A percentile compares a stretch with the other conserved stretches of the same genome.
These are phyloP conservation scores for Mallotus repandus DNA, from an alignment of 441 rosid species.

Conservation along the genomic window DNA sequence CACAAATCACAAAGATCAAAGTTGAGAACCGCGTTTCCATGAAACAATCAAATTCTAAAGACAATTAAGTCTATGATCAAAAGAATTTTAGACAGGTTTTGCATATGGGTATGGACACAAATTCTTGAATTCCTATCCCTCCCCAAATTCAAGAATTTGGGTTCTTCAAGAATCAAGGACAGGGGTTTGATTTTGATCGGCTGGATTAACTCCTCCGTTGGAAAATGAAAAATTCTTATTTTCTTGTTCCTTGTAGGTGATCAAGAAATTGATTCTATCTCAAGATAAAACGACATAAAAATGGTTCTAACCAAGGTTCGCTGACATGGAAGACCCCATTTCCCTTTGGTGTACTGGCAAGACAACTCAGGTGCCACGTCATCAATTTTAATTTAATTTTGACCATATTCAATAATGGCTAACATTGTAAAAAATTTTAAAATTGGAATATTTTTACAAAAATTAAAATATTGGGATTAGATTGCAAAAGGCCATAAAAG, in stretches of 20 bases:
- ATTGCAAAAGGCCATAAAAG: no score
- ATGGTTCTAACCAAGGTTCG: no score
- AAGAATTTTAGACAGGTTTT: slow-evolving; percentile 10
- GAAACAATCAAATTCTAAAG: slow-evolving; percentile 3
- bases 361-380: no score
- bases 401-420: no score
- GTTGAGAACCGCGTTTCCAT: slow-evolving; percentile 43
- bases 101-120: slow-evolving; percentile 25
- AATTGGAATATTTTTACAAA: no score
- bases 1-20: slow-evolving; percentile 27
- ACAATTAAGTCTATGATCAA: slow-evolving; percentile 6
- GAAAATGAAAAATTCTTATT: not conserved
- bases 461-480: no score
- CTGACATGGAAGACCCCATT: no score
- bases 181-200: not conserved
- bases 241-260: not conserved
- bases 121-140: slow-evolving; percentile 3
- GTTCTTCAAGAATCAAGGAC: slow-evolving; percentile 7
- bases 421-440: no score
- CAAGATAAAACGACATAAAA: no score
- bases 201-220: no score
- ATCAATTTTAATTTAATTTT: no score
- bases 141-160: slow-evolving; percentile 21
- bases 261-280: slow-evolving; percentile 5
- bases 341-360: no score